Conservation (phyloP, 768 basidiomycete genomes). For the Ramaria sp. region DNA sequence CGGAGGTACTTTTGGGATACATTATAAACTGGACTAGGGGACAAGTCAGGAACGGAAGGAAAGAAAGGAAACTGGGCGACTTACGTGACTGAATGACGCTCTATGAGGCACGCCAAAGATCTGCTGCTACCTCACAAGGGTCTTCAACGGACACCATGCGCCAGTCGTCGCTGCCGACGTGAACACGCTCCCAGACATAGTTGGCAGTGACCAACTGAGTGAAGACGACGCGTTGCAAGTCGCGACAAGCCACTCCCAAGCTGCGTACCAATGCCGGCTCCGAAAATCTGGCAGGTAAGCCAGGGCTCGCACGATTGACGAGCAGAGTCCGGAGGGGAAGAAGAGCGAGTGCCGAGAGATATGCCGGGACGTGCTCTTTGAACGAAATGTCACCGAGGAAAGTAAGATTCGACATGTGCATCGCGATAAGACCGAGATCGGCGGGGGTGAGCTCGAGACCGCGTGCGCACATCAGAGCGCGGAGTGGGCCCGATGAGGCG, state of each 20-base stretch:
- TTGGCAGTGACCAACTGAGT: not conserved
- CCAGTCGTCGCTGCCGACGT: not conserved
- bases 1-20: too few species aligned
- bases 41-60: too few species aligned
- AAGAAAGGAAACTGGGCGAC: not conserved
- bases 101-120: not conserved
- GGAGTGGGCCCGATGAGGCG: not conserved
- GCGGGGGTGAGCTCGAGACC: slow-evolving; percentile 3
- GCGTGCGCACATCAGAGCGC: slow-evolving; percentile 5
- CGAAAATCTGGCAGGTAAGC: not conserved
- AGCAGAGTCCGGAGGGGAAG: slow-evolving; percentile 2
- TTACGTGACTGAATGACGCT: not conserved
- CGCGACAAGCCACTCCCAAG: not conserved
- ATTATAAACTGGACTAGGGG: too few species aligned
- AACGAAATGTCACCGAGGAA: slow-evolving; percentile 6
- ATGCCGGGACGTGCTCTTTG: slow-evolving; percentile 3
- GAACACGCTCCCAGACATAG: slow-evolving; percentile 1
- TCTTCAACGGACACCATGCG: slow-evolving; percentile 1
- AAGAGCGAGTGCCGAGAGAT: not conserved
- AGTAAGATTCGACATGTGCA: slow-evolving; percentile 1
- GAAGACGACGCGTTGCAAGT: not conserved
- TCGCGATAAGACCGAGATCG: slow-evolving; percentile 3
- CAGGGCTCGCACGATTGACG: not conserved
- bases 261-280: not conserved
- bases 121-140: slow-evolving; percentile 1